Evolutionary conservation across 2,329 filamentous ascomycete genomes (phyloP), one percentile per base, ranked within the genome.

Genomic region (Metarhizium rileyi): DNA sequence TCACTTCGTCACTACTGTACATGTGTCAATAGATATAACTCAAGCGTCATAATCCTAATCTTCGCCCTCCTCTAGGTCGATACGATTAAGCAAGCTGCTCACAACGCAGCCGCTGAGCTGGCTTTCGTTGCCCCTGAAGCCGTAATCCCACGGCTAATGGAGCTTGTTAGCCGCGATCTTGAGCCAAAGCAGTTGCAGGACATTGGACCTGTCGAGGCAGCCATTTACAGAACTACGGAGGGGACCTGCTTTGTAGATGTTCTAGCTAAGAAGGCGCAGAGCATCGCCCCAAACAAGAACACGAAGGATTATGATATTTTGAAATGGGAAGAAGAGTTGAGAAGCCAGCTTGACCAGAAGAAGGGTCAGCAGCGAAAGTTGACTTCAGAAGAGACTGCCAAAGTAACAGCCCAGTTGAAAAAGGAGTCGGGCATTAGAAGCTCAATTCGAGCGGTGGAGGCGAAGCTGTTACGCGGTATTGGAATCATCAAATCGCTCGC

Each of bases 321-420:
- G 38, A 96, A 95, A 67, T 98, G 94, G 93, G 93, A 98, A 67
- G 86, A 91, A 64, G 93, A 98, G 55, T 75, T 98, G 7, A 78
- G 90, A 50, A 77, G 81, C 36, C 89, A 96, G 59, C 70, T 98
- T 38, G 90, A 90, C n/a, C 78, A 87, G 63, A 98, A 97, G 73
- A 95, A 91, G 66, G 91, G 91, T 1, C 81, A 87, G 52, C 82
- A 89, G 59, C 91, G 90, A 71, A 98, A 96, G 68, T 80, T 97
- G 9, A 93, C 88, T 0, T 70, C 87, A 0, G 93, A 97, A 33
- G 91, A 98, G 61, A 84, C 85, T 56, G 80, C 84, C 27, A 97
- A 95, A 66, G 87, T 97, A 50, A 91, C 93, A 47, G 85, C 87
- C 6, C 93, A 98, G 61, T 72, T 97, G 25, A 84, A 81, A 52